phyloP scores from a whole-genome alignment of 225 moss, liverwort and hornwort genomes.

The Pseudoscleropodium purum region DNA sequence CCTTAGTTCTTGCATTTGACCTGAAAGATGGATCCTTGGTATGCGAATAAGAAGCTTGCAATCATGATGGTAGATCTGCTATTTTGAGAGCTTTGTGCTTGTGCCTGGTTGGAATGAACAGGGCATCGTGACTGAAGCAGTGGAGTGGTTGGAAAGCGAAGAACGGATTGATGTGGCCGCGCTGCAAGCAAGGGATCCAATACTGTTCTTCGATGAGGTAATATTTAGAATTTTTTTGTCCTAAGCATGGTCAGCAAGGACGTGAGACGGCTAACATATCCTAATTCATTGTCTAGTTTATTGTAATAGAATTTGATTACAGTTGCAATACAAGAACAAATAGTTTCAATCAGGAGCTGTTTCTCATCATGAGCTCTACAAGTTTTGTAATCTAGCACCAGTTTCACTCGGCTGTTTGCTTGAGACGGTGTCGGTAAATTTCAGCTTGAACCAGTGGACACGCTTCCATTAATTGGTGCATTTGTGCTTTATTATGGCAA shows the following conservation, averaged over 20 bases:
- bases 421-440: background rate
- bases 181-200: constrained; percentile 77
- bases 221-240: background rate
- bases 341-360: background rate
- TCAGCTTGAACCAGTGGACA: background rate
- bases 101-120: background rate
- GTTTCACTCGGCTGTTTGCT: background rate
- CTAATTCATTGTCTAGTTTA: background rate
- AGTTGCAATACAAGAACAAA: background rate
- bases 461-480: background rate
- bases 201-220: constrained; percentile 89
- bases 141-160: constrained; percentile 60
- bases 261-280: background rate
- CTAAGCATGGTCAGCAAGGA: background rate
- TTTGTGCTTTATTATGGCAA: background rate
- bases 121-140: constrained; percentile 2
- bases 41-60: background rate
- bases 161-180: constrained; percentile 60
- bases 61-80: background rate
- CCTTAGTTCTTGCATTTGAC: background rate
- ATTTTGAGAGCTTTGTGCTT: background rate
- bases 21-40: background rate
- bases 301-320: background rate
- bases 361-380: background rate
- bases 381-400: background rate